Percentiles rank a stretch among this genome's conserved stretches.
Evolutionary conservation across 75 land plant species (phyloP).

Genomic region (Pseudotsuga menziesii): DNA sequence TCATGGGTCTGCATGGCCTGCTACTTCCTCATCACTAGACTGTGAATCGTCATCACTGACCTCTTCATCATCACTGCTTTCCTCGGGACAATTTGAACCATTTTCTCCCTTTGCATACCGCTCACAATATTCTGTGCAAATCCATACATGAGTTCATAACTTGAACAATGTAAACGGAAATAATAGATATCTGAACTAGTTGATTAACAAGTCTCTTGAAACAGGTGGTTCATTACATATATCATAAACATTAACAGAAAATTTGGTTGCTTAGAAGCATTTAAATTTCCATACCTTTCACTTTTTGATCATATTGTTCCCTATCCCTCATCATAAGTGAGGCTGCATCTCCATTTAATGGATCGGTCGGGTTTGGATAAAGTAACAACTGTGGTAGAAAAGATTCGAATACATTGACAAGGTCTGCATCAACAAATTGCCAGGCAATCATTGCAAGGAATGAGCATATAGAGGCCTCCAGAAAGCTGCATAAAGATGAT

Average conservation of each 20-base stretch:
- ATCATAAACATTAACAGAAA: not conserved
- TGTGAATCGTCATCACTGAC: slow-evolving; percentile 30
- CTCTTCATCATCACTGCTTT: slow-evolving; percentile 44
- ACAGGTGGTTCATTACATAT: not conserved
- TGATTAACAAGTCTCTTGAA: not conserved
- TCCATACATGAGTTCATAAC: not conserved
- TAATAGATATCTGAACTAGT: not conserved
- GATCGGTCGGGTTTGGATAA: slow-evolving; percentile 89
- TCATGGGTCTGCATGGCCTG: slow-evolving; percentile 53
- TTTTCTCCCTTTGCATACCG: slow-evolving; percentile 45
- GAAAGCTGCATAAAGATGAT: not conserved
- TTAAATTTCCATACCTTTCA: slow-evolving; percentile 54
- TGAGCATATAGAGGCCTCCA: not conserved
- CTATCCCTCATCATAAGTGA: slow-evolving; percentile 83
- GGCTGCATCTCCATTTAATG: slow-evolving; percentile 91
- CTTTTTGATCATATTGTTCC: slow-evolving; percentile 67
- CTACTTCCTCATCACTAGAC: slow-evolving; percentile 55
- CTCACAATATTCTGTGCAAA: slow-evolving; percentile 47
- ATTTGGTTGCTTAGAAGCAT: not conserved
- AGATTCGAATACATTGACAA: slow-evolving; percentile 83
- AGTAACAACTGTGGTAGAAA: slow-evolving; percentile 86
- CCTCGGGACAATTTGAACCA: slow-evolving; percentile 29
- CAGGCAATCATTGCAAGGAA: not conserved
- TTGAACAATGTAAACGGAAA: not conserved
- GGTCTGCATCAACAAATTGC: slow-evolving; percentile 42